These are phyloP conservation scores for Petrea volubilis DNA, from an alignment of 257 asterid species.

Conservation along the genomic window DNA sequence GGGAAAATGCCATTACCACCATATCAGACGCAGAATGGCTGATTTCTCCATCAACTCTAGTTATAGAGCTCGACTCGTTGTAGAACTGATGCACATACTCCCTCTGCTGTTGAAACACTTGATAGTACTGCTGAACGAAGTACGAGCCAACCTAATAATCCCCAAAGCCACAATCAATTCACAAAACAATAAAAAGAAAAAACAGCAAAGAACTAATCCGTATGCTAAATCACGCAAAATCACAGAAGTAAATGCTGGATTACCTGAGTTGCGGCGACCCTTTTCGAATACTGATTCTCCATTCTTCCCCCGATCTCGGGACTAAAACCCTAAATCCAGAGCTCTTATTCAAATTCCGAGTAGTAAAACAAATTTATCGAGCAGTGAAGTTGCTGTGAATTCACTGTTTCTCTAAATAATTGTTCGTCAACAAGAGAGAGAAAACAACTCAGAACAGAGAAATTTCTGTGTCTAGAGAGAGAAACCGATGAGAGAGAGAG, in stretches of 20 bases:
- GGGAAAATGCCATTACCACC: constrained; percentile 39
- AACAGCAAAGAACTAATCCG: background rate
- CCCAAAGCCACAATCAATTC: background rate
- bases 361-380: constrained; percentile 20
- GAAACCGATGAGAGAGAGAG: background rate
- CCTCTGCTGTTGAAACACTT: constrained; percentile 67
- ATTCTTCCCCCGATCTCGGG: constrained; percentile 33
- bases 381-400: background rate
- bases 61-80: constrained; percentile 65
- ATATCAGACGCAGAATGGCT: constrained; percentile 55
- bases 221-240: background rate
- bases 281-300: constrained; percentile 47
- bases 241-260: background rate
- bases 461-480: background rate
- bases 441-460: background rate
- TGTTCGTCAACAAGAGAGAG: background rate
- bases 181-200: background rate
- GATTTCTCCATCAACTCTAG: constrained; percentile 67
- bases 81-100: constrained; percentile 76
- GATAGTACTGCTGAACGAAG: constrained; percentile 85
- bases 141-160: constrained; percentile 70
- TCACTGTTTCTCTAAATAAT: constrained; percentile 15
- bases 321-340: constrained; percentile 43
- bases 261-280: constrained; percentile 61
- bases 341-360: constrained; percentile 2